These are phyloP conservation scores for Aplosporella prunicola DNA, from an alignment of 2,329 filamentous ascomycete genomes.

Conservation along the genomic window DNA sequence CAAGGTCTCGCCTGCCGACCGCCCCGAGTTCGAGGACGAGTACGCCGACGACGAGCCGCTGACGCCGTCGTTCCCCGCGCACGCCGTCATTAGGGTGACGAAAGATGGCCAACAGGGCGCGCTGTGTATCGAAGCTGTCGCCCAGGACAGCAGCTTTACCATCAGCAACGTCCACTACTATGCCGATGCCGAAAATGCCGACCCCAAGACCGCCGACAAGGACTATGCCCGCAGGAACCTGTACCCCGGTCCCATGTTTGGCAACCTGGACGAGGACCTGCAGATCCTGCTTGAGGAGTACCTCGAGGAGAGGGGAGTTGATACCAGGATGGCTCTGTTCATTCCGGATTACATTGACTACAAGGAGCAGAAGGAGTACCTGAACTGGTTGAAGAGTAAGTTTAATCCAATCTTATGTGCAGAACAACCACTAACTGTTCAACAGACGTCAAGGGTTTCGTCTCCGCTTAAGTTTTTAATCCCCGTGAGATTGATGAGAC, in stretches of 20 bases:
- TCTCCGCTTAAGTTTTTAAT: conserved; percentile 35
- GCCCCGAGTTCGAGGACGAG: conserved; percentile 48
- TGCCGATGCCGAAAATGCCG: conserved; percentile 65
- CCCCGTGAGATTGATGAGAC: no score
- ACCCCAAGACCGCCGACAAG: conserved; percentile 64
- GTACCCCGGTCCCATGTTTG: conserved; percentile 87
- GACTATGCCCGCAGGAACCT: conserved; percentile 66
- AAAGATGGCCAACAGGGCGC: conserved; percentile 70
- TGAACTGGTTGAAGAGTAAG: conserved; percentile 66
- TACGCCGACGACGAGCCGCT: conserved; percentile 40
- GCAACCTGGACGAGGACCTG: conserved; percentile 90
- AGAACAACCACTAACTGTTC: conserved; percentile 15
- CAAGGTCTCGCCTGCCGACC: conserved; percentile 46
- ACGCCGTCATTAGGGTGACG: conserved; percentile 78
- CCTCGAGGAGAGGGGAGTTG: conserved; percentile 88
- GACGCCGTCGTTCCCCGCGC: conserved; percentile 62
- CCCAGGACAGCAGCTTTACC: conserved; percentile 75
- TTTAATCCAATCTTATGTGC: conserved; percentile 3
- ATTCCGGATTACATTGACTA: conserved; percentile 93
- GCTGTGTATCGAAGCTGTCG: conserved; percentile 75
- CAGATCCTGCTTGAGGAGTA: conserved; percentile 88
- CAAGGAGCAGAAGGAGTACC: conserved; percentile 98
- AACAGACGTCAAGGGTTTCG: conserved; percentile 70
- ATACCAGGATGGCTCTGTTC: conserved; percentile 76
- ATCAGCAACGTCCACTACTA: conserved; percentile 91